Evolutionary conservation across 441 rosid species (phyloP).

Genomic region (Gossypium lobatum): DNA sequence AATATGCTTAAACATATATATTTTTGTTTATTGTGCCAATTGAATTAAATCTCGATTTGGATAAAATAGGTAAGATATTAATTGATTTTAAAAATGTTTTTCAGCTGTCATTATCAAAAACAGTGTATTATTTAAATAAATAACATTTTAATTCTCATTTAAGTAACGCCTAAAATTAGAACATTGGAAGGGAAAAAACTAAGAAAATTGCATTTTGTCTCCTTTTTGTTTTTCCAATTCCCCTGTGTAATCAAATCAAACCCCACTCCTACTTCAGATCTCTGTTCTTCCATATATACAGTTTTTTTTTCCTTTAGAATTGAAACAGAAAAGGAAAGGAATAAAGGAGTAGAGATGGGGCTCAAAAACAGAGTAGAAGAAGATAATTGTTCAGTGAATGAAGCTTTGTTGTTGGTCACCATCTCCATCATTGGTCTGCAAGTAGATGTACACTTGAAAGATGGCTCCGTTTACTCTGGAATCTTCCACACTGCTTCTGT

Average conservation of each 20-base stretch:
- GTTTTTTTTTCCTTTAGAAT: not conserved
- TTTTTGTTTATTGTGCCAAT: no score
- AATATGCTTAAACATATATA: no score
- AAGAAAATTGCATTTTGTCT: not conserved
- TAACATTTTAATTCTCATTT: not conserved
- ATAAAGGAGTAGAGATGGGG: conserved; percentile 35
- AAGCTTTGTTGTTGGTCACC: conserved; percentile 56
- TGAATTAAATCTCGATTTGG: no score
- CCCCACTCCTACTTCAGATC: conserved; percentile 13
- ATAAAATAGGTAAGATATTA: no score
- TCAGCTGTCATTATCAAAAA: not conserved
- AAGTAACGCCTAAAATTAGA: conserved; percentile 1
- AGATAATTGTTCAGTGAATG: conserved; percentile 36
- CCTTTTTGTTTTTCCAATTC: not conserved
- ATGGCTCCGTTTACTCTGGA: conserved; percentile 75
- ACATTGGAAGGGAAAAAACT: not conserved
- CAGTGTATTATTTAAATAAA: not conserved
- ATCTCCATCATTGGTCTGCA: conserved; percentile 67
- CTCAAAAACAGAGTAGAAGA: conserved; percentile 40
- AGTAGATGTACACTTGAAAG: conserved; percentile 69
- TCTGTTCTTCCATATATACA: not conserved
- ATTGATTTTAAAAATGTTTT: no score
- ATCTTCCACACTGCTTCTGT: conserved; percentile 68
- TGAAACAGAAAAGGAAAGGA: not conserved
- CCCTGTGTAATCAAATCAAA: not conserved